A percentile compares a stretch with the other conserved stretches of the same genome.
These are phyloP conservation scores for Helichrysum umbraculigerum DNA, from an alignment of 129 eudicot species.

Conservation along the genomic window DNA sequence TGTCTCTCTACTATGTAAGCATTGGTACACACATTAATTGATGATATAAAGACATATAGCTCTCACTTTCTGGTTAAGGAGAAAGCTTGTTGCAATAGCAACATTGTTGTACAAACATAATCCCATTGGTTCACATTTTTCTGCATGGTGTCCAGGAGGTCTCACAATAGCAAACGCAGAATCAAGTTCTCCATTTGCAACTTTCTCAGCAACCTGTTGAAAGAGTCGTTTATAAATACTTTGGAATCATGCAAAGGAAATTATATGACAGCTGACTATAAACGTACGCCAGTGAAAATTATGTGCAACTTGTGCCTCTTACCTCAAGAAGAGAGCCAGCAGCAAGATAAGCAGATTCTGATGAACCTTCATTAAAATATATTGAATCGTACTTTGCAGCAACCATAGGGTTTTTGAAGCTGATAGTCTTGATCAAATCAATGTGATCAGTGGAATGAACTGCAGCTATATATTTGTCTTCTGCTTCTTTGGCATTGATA, in stretches of 20 bases:
- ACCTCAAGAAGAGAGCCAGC: constrained; percentile 83
- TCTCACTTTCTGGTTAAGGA: constrained; percentile 80
- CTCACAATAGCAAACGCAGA: constrained; percentile 95
- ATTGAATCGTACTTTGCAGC: constrained; percentile 68
- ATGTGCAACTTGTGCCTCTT: background rate
- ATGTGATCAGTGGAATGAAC: constrained; percentile 78
- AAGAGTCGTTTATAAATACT: constrained; percentile 1
- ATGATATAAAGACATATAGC: background rate
- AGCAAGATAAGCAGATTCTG: constrained; percentile 45
- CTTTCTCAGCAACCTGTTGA: constrained; percentile 72
- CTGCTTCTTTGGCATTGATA: constrained; percentile 70
- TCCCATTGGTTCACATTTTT: constrained; percentile 82
- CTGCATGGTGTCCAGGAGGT: constrained; percentile 99
- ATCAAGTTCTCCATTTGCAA: constrained; percentile 82
- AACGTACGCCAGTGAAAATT: background rate
- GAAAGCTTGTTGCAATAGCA: constrained; percentile 76
- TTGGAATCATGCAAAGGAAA: background rate
- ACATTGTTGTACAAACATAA: constrained; percentile 88
- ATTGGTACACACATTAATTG: background rate
- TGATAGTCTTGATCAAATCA: constrained; percentile 65
- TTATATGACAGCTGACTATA: too few species aligned
- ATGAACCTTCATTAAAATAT: constrained; percentile 85
- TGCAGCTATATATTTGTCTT: constrained; percentile 59
- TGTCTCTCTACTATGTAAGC: too few species aligned
- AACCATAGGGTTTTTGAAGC: constrained; percentile 51